These are phyloP conservation scores for Eucalyptus lansdowneana DNA, from an alignment of 345 rosid species.

Conservation along the genomic window DNA sequence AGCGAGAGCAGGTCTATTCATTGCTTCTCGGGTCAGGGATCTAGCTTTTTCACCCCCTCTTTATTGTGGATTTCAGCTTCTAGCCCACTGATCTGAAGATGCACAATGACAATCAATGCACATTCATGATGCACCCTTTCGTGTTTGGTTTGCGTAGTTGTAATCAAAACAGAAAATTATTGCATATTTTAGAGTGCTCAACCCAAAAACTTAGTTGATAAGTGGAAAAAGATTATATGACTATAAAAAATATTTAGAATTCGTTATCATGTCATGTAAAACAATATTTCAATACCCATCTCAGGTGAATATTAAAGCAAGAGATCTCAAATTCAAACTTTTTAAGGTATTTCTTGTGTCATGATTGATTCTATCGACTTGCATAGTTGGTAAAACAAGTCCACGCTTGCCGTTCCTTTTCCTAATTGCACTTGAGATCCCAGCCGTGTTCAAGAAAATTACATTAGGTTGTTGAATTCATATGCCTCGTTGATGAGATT, in stretches of 20 bases:
- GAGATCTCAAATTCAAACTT: neutral
- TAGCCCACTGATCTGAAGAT: neutral
- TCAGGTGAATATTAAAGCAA: neutral
- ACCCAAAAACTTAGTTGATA: too few relatives aligned
- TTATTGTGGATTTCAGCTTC: neutral
- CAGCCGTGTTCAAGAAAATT: neutral
- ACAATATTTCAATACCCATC: too few relatives aligned
- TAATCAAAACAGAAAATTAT: neutral
- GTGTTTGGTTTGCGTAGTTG: neutral
- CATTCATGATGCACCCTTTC: neutral
- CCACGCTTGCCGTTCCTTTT: neutral
- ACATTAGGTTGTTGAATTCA: neutral
- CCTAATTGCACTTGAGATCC: neutral
- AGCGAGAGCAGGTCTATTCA: neutral
- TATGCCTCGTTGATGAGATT: neutral
- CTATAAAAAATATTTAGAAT: too few relatives aligned
- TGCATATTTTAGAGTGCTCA: neutral
- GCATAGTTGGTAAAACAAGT: neutral
- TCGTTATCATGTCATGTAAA: rapidly evolving
- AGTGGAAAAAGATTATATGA: rapidly evolving
- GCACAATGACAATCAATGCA: neutral
- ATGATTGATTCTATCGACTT: neutral
- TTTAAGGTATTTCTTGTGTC: neutral
- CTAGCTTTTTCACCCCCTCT: neutral
- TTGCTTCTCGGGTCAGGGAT: neutral